Evolutionary conservation across 345 rosid genomes (phyloP).

Genomic region (Hypericum androsaemum): DNA sequence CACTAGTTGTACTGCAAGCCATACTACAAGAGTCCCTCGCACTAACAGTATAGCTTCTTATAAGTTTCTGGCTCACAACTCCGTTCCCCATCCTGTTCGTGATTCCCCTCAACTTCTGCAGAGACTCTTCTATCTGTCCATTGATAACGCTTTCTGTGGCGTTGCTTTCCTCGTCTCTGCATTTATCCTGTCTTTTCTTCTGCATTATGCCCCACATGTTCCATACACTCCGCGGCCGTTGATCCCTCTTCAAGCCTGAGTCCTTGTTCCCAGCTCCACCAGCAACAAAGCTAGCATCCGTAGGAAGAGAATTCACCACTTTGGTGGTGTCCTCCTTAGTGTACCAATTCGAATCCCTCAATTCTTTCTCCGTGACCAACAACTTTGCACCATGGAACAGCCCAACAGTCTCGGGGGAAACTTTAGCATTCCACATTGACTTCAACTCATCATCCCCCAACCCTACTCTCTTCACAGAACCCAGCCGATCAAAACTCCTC

Average conservation of each 20-base stretch:
- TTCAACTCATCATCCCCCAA: conserved; percentile 25
- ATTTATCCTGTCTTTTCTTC: conserved; percentile 15
- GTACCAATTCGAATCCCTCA: conserved; percentile 37
- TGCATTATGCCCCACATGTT: conserved; percentile 23
- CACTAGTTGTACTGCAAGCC: conserved; percentile 19
- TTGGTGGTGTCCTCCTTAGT: conserved; percentile 12
- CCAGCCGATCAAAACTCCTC: conserved; percentile 22
- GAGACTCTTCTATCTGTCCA: conserved; percentile 35
- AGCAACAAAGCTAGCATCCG: conserved; percentile 13
- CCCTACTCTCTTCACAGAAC: conserved; percentile 13
- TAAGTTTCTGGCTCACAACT: conserved; percentile 47
- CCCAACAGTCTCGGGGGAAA: conserved; percentile 38
- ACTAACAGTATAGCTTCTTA: conserved; percentile 49
- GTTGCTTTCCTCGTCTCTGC: conserved; percentile 24
- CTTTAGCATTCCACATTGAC: conserved; percentile 21
- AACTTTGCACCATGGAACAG: conserved; percentile 39
- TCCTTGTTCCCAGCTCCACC: conserved; percentile 11
- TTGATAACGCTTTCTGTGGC: conserved; percentile 28
- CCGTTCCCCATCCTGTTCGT: conserved; percentile 29
- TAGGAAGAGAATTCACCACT: conserved; percentile 4
- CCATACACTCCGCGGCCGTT: conserved; percentile 11
- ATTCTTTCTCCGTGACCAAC: conserved; percentile 47
- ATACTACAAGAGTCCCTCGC: conserved; percentile 32
- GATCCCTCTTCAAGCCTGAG: conserved; percentile 14
- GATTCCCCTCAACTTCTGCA: conserved; percentile 36